Evolutionary conservation across 78 protist genomes (phyloP), one percentile per base, ranked within the genome.

Genomic region (Guillardia theta): DNA sequence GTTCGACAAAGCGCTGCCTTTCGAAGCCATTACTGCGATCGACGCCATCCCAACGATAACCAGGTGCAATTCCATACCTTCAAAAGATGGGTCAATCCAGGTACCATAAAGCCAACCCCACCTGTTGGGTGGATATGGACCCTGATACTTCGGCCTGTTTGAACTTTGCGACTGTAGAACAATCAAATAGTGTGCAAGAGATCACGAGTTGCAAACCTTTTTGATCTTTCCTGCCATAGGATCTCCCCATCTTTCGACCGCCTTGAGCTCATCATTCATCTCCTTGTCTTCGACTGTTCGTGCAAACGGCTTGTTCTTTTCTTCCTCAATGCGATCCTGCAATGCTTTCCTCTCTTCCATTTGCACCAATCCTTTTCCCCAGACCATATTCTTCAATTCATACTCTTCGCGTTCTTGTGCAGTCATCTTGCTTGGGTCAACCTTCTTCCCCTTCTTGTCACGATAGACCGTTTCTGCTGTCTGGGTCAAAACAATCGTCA

Each of bases 311-410:
- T 80, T 80, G 27, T 8, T 3, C 46, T 43, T 80, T 43, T 70
- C 83, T 12, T 24, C 83, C 83, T 70, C 36, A 24, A 80, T 4
- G 19, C 24, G 30, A 18, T 44, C 19, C 53, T 37, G 44, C 37
- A 44, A 37, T 1, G 90, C 90, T 15, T 8, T 48, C 1, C 33
- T 10, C 50, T 80, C 90, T 33, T 80, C 90, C 21, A 80, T 18
- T 48, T 80, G 90, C 48, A 80, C 90, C n/a, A 80, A 37, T 4
- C 90, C 90, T 24, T 44, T 39, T 19, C 90, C 90, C 90, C 90
- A 80, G 37, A 80, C 90, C 90, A 80, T 80, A 37, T 80, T 70
- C 83, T 12, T 24, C 83, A 70, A 12, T 24, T 24, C 83, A 36
- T 12, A 15, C 41, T 70, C 83, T 4, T 18, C 41, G 46, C 36